A percentile compares a stretch with the other conserved stretches of the same genome.
Conservation (phyloP, 2,329 filamentous ascomycete genomes). For the Phoma sp. region DNA sequence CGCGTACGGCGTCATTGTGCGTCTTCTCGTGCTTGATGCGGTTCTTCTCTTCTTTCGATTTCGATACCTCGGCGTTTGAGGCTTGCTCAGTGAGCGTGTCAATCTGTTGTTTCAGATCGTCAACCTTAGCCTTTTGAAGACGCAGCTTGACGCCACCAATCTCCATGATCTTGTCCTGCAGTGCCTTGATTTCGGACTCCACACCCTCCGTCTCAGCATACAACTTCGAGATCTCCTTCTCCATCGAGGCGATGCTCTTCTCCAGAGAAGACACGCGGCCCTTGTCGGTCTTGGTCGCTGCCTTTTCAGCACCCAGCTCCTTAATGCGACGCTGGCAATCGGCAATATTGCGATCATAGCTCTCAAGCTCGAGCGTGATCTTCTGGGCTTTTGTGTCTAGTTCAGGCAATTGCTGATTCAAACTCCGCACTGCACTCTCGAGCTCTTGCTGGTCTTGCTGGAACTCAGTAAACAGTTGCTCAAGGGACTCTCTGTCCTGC, state of each 20-base stretch:
- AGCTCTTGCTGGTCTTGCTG: slow-evolving; percentile 83
- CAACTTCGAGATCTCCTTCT: slow-evolving; percentile 79
- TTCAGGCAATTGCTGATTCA: slow-evolving; percentile 79
- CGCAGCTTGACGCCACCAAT: slow-evolving; percentile 93
- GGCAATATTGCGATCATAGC: slow-evolving; percentile 79
- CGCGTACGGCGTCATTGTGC: slow-evolving; percentile 76
- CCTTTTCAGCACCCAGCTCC: slow-evolving; percentile 81
- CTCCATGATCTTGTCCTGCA: slow-evolving; percentile 98
- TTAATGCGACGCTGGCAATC: slow-evolving; percentile 86
- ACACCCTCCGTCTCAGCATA: slow-evolving; percentile 85
- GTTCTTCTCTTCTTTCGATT: slow-evolving; percentile 93
- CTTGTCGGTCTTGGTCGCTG: slow-evolving; percentile 81
- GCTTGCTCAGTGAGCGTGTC: slow-evolving; percentile 78
- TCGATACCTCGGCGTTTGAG: slow-evolving; percentile 84
- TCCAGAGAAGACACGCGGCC: slow-evolving; percentile 73
- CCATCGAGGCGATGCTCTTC: slow-evolving; percentile 76
- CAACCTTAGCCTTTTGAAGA: slow-evolving; percentile 87
- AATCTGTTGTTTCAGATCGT: slow-evolving; percentile 82
- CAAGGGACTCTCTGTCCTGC: slow-evolving; percentile 80
- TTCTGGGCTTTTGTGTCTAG: slow-evolving; percentile 93
- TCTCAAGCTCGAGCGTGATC: slow-evolving; percentile 85
- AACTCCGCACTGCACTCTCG: slow-evolving; percentile 72
- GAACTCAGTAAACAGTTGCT: slow-evolving; percentile 81
- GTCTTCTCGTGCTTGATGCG: slow-evolving; percentile 86
- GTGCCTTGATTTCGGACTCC: slow-evolving; percentile 87